These are phyloP conservation scores for Perilla frutescens DNA, from an alignment of 257 asterid species.

Conservation along the genomic window DNA sequence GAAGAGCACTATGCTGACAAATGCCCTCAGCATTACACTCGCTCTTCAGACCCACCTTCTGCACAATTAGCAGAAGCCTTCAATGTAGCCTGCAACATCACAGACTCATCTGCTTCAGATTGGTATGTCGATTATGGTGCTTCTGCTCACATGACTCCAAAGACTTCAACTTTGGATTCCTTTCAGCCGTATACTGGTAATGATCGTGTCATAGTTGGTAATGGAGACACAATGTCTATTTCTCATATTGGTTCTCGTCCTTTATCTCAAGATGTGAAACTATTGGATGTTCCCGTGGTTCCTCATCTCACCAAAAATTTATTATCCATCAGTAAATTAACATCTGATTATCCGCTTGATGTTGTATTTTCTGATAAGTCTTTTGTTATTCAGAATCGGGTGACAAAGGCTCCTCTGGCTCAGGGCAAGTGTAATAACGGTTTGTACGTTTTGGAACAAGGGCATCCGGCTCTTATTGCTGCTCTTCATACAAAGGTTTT, in stretches of 20 bases:
- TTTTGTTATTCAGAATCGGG: background rate
- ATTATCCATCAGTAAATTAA: background rate
- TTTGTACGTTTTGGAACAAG: background rate
- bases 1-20: no score
- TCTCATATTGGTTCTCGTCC: background rate
- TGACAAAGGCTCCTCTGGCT: background rate
- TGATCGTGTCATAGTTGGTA: background rate
- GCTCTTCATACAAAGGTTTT: background rate
- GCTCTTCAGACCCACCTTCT: no score
- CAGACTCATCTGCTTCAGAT: no score
- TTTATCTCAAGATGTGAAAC: background rate
- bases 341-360: background rate
- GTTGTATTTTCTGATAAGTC: background rate
- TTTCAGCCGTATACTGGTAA: background rate
- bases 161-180: background rate
- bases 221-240: background rate
- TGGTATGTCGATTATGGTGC: no score
- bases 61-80: background rate
- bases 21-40: no score
- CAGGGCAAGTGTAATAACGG: background rate
- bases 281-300: background rate
- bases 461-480: background rate
- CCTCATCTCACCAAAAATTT: conserved; percentile 4
- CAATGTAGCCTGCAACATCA: background rate
- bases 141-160: no score